Conservation (phyloP, 768 basidiomycete species). For the Inosperma sp. region DNA sequence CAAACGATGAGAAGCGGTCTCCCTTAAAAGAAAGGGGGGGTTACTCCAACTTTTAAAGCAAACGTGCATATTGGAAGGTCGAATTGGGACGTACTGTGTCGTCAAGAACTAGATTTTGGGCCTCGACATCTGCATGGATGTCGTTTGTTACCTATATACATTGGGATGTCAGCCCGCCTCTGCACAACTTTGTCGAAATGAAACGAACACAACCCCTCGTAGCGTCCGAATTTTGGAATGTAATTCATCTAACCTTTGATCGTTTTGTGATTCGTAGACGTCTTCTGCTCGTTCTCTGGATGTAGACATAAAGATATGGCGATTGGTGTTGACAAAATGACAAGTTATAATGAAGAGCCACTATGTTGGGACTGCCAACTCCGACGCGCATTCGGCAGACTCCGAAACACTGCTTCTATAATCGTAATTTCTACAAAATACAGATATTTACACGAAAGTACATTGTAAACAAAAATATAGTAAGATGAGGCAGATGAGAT, state of each 20-base stretch:
- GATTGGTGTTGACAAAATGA: neutral
- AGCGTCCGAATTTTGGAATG: constrained; percentile 81
- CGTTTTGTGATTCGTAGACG: constrained; percentile 82
- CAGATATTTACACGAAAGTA: too few relatives aligned
- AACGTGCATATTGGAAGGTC: neutral
- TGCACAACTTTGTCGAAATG: too few relatives aligned
- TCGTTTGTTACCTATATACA: constrained; percentile 71
- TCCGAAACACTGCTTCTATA: too few relatives aligned
- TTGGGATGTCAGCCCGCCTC: neutral
- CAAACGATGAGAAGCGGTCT: constrained; percentile 64
- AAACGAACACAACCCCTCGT: constrained; percentile 54
- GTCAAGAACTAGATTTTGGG: constrained; percentile 75
- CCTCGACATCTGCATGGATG: constrained; percentile 79
- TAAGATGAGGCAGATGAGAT: too few relatives aligned
- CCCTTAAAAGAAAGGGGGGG: constrained; percentile 35
- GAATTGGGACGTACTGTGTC: constrained; percentile 51
- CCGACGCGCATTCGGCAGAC: too few relatives aligned
- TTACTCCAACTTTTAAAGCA: neutral
- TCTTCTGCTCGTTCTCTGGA: constrained; percentile 51
- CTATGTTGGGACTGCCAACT: too few relatives aligned
- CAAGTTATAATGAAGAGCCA: too few relatives aligned
- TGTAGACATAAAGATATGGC: constrained; percentile 32
- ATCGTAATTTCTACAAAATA: too few relatives aligned
- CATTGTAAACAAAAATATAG: too few relatives aligned
- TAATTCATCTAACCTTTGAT: constrained; percentile 76